Evolutionary conservation across 1,139 yeast species (phyloP), one percentile per base, ranked within the genome.

Genomic region (Saccharomyces hybrid): DNA sequence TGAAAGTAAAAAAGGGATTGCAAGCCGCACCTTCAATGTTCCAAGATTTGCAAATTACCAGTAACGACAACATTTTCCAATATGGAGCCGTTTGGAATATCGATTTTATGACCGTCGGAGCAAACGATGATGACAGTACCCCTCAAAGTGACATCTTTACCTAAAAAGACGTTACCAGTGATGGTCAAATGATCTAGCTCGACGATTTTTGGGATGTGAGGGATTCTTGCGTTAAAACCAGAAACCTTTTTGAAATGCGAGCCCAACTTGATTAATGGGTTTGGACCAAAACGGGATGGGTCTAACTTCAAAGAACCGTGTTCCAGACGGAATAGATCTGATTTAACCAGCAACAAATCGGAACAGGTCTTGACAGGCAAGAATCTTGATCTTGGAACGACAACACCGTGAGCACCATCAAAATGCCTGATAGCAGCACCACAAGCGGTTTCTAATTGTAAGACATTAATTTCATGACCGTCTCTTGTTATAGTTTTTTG

Each of bases 381-480:
- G 81, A 93, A 93, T 72, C 99, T 86, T 48, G 97, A 81, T 77
- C 99, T 88, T 73, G 99, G 98, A 38, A 93, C 99, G 67, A 90
- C 96, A 66, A 93, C 95, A 75, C 99, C 99, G 69, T 90, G 97
- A 32, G 98, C 97, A 66, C 89, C 88, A 64, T 85, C 80, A 74
- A 95, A 93, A 75, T 91, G 95, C 75, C 96, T 88, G 71, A 93
- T 93, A 54, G 99, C 98, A 47, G 99, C 99, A 78, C 99, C 99
- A 62, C 90, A 96, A 28, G 99, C 99, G 52, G 99, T 93, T 78
- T 93, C 99, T 70, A 93, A 83, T 77, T 93, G 99, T 68, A 93
- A 77, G 52, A 93, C 97, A 67, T 86, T 85, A 65, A 87, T 79
- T 60, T 90, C 97, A 60, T 83, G 81, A 57, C 96, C 96, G 62